These are phyloP conservation scores for Acanthamoeba pearcei DNA, from an alignment of 208 protist genomes.

Conservation along the genomic window DNA sequence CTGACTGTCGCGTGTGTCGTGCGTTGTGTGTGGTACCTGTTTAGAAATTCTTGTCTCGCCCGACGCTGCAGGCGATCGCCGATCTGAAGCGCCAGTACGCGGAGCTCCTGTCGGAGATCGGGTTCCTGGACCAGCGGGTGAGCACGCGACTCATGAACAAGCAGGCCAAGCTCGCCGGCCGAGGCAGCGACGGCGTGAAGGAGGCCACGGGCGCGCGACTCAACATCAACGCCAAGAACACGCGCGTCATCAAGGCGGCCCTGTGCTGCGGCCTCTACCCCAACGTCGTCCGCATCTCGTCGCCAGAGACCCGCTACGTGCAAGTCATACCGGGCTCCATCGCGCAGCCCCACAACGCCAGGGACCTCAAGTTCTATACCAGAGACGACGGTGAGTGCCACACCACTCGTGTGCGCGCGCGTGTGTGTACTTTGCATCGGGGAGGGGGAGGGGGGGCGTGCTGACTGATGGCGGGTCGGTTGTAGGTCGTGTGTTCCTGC, in stretches of 20 bases:
- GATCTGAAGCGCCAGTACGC: conserved; percentile 71
- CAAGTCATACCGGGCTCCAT: conserved; percentile 60
- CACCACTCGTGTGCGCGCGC: neutral
- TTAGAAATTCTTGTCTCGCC: conserved; percentile 69
- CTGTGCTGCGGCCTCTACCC: conserved; percentile 96
- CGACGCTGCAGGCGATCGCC: conserved; percentile 48
- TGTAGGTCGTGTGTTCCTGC: conserved; percentile 65
- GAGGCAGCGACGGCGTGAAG: conserved; percentile 36
- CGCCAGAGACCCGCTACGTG: conserved; percentile 28
- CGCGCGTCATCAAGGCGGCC: conserved; percentile 90
- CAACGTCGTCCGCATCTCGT: conserved; percentile 90
- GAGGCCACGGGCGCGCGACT: conserved; percentile 18
- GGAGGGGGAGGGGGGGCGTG: no score
- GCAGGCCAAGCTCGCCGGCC: conserved; percentile 3
- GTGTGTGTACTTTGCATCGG: neutral
- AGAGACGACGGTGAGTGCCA: conserved; percentile 43
- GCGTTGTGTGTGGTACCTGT: neutral
- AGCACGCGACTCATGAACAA: conserved; percentile 39
- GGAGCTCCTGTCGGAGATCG: conserved; percentile 72
- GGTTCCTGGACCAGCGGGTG: conserved; percentile 28
- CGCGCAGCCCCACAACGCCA: conserved; percentile 68
- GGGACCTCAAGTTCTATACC: conserved; percentile 71
- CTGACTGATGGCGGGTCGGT: neutral
- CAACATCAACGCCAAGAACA: conserved; percentile 56
- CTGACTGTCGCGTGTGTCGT: neutral